phyloP scores from a whole-genome alignment of 2,329 filamentous ascomycete species.

The Ophiosphaerella herpotricha region DNA sequence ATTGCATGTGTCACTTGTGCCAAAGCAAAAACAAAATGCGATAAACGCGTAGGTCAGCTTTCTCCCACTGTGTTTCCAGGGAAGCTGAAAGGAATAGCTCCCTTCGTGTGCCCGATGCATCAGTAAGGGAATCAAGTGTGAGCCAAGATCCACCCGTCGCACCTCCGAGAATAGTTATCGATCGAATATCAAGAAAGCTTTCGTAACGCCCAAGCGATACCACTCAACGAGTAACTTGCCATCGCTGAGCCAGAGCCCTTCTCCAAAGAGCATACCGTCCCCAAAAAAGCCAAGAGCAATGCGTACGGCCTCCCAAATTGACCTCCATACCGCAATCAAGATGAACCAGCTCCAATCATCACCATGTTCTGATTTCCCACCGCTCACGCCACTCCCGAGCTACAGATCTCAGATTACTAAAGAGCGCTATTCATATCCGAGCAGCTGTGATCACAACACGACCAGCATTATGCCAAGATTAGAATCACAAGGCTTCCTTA shows the following conservation, averaged over 20 bases:
- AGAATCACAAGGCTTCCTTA: constrained; percentile 21
- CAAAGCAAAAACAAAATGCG: constrained; percentile 46
- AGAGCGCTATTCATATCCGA: constrained; percentile 29
- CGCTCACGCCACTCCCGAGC: constrained; percentile 34
- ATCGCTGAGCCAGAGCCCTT: constrained; percentile 18
- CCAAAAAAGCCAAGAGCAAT: constrained; percentile 23
- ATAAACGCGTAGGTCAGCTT: constrained; percentile 36
- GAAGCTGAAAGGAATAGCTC: constrained; percentile 19
- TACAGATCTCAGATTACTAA: constrained; percentile 29
- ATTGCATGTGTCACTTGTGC: constrained; percentile 47
- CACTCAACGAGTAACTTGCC: constrained; percentile 27
- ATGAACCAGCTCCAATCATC: constrained; percentile 25
- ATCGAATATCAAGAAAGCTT: constrained; percentile 29
- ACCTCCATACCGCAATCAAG: constrained; percentile 33
- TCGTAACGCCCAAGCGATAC: constrained; percentile 31
- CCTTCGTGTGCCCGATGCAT: constrained; percentile 44
- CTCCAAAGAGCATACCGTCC: constrained; percentile 29
- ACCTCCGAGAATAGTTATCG: constrained; percentile 42
- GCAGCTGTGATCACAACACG: constrained; percentile 29
- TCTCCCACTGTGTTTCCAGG: too few relatives aligned
- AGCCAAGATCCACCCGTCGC: constrained; percentile 44
- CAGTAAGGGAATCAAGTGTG: constrained; percentile 42
- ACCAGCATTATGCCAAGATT: constrained; percentile 19
- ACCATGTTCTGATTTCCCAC: constrained; percentile 26
- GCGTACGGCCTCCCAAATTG: constrained; percentile 34